phyloP scores from a whole-genome alignment of 306 rosid genomes.

The Luffa acutangula region DNA sequence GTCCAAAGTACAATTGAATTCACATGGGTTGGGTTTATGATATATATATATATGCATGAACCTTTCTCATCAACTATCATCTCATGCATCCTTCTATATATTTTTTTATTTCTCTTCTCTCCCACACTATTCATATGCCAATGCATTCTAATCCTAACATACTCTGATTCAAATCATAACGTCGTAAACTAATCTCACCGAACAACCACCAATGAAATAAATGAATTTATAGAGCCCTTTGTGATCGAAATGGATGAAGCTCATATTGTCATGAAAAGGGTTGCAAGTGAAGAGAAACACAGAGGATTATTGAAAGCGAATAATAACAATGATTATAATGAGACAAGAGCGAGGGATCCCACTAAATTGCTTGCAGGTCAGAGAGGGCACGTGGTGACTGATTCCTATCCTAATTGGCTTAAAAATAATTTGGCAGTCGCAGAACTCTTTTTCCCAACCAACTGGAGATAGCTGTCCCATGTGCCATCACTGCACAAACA shows the following conservation, averaged over 20 bases:
- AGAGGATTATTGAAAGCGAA: background rate
- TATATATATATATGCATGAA: background rate
- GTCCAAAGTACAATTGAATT: background rate
- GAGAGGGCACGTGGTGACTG: constrained; percentile 9
- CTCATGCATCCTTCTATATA: background rate
- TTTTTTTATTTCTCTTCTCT: background rate
- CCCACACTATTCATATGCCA: background rate
- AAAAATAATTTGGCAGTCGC: background rate
- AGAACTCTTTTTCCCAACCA: background rate
- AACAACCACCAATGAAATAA: background rate
- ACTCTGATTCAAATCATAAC: too few species aligned
- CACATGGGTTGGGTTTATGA: background rate
- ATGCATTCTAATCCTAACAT: too few species aligned
- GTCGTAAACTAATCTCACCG: background rate
- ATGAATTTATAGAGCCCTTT: background rate
- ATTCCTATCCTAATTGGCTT: background rate
- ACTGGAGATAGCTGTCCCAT: constrained; percentile 9
- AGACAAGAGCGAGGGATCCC: constrained; percentile 1
- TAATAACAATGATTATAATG: background rate
- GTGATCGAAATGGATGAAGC: too few species aligned
- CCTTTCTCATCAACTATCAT: background rate
- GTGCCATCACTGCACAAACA: constrained; percentile 4
- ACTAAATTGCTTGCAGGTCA: constrained; percentile 6
- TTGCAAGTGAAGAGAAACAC: background rate
- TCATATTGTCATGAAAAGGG: background rate